Percentiles rank a stretch among this genome's conserved stretches.
These are phyloP conservation scores for Lactarius quietus DNA, from an alignment of 768 basidiomycete genomes.

Conservation along the genomic window DNA sequence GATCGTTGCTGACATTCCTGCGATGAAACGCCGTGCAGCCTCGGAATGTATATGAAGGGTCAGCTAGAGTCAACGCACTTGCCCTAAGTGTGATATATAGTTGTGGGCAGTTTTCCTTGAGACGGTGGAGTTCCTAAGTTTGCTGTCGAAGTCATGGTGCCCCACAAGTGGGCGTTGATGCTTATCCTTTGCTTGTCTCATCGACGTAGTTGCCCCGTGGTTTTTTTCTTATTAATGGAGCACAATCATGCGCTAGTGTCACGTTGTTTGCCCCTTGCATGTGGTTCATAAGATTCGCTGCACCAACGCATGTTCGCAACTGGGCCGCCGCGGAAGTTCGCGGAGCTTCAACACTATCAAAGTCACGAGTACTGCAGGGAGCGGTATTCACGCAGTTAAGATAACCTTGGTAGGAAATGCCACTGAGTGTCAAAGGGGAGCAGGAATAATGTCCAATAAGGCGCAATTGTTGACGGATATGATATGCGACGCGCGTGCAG, in stretches of 20 bases:
- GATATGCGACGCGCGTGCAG: background rate
- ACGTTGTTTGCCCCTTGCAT: constrained; percentile 21
- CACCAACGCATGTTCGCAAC: constrained; percentile 34
- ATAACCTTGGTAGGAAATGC: constrained; percentile 17
- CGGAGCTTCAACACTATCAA: constrained; percentile 33
- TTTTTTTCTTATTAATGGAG: background rate
- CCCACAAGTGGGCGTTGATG: background rate
- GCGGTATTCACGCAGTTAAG: constrained; percentile 20
- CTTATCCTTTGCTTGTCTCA: background rate
- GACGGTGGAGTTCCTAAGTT: background rate
- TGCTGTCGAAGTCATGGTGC: background rate
- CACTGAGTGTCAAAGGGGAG: background rate
- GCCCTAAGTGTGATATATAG: background rate
- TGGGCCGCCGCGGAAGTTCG: constrained; percentile 28
- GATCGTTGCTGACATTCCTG: background rate
- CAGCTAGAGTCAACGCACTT: background rate
- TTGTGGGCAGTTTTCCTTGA: background rate
- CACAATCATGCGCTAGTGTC: background rate
- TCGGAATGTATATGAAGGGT: background rate
- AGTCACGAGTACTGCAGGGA: constrained; percentile 28
- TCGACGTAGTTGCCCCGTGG: background rate
- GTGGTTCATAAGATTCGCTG: constrained; percentile 34
- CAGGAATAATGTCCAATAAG: too few relatives aligned
- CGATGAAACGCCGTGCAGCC: background rate
- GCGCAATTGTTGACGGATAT: background rate